Percentiles rank a stretch among this genome's conserved stretches.
Evolutionary conservation across 2,329 filamentous ascomycete species (phyloP).

Genomic region (Trichoderma sp.): DNA sequence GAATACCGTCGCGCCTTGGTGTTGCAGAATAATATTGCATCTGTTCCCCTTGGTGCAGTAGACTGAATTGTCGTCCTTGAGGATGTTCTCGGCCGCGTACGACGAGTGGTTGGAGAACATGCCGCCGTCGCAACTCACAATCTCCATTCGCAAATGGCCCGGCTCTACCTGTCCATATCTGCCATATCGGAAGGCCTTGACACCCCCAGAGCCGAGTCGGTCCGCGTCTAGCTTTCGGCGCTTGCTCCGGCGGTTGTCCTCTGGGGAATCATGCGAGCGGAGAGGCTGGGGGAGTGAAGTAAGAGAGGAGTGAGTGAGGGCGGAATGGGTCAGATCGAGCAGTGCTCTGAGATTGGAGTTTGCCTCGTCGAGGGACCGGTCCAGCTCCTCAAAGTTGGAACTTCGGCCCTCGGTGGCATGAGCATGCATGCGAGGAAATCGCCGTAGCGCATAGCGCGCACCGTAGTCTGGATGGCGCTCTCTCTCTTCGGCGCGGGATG

Average conservation of each 20-base stretch:
- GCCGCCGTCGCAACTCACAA: slow-evolving; percentile 87
- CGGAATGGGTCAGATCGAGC: slow-evolving; percentile 40
- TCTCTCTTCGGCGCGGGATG: slow-evolving; percentile 30
- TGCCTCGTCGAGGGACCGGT: slow-evolving; percentile 44
- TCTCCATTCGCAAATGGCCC: slow-evolving; percentile 79
- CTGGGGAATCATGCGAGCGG: slow-evolving; percentile 42
- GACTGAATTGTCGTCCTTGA: slow-evolving; percentile 78
- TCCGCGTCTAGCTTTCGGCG: slow-evolving; percentile 71
- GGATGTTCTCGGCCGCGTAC: slow-evolving; percentile 76
- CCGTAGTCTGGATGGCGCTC: slow-evolving; percentile 33
- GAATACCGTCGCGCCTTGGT: slow-evolving; percentile 79
- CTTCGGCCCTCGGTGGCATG: slow-evolving; percentile 29
- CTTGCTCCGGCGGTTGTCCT: slow-evolving; percentile 60
- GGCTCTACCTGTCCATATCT: slow-evolving; percentile 84
- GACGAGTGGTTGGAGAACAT: slow-evolving; percentile 62
- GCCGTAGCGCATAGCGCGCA: slow-evolving; percentile 31
- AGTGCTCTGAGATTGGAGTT: slow-evolving; percentile 48
- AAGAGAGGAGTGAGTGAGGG: not conserved
- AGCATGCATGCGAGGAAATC: slow-evolving; percentile 30
- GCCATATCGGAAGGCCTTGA: slow-evolving; percentile 73
- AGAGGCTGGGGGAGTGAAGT: slow-evolving; percentile 37
- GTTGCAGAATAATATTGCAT: slow-evolving; percentile 83
- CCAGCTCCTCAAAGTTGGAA: slow-evolving; percentile 39
- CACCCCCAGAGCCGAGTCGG: slow-evolving; percentile 47
- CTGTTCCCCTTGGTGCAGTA: slow-evolving; percentile 88